Evolutionary conservation across 352 stramenopile genomes (phyloP).

Genomic region (Peronosclerospora sorghi): DNA sequence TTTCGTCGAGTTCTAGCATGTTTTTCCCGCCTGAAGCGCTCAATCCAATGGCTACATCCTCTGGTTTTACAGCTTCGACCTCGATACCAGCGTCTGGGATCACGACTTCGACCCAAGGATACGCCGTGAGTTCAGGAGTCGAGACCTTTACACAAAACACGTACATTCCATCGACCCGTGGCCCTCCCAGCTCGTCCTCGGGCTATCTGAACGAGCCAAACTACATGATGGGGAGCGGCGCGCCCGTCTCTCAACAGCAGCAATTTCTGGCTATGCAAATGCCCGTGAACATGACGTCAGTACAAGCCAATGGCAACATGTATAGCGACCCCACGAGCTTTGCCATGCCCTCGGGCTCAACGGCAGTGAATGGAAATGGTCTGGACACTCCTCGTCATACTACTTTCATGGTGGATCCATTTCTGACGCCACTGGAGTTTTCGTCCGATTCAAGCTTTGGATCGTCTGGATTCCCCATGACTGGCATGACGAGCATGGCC

Average conservation of each 20-base stretch:
- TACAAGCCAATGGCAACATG: constrained; percentile 31
- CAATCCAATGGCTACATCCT: constrained; percentile 16
- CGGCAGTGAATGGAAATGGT: constrained; percentile 9
- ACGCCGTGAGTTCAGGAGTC: constrained; percentile 22
- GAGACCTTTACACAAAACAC: constrained; percentile 27
- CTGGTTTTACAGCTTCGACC: constrained; percentile 14
- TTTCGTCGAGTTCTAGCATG: constrained; percentile 19
- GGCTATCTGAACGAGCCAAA: constrained; percentile 35
- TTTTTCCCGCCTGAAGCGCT: constrained; percentile 25
- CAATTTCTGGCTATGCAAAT: constrained; percentile 58
- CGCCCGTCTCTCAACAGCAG: constrained; percentile 41
- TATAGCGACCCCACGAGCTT: constrained; percentile 33
- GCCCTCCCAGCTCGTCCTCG: constrained; percentile 11
- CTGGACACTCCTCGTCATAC: constrained; percentile 17
- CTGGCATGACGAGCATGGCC: constrained; percentile 29
- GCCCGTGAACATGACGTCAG: constrained; percentile 37
- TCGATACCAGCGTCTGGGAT: constrained; percentile 19
- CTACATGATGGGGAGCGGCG: constrained; percentile 35
- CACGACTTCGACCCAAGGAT: constrained; percentile 20
- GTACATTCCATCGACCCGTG: constrained; percentile 27
- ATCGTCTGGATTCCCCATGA: constrained; percentile 26
- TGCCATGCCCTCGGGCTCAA: background rate
- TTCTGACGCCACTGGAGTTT: constrained; percentile 47
- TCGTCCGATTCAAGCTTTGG: constrained; percentile 21
- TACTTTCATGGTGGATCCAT: constrained; percentile 48